Percentiles rank a stretch among this genome's conserved stretches.
Evolutionary conservation across 2,329 filamentous ascomycete genomes (phyloP).

Genomic region (Curvularia verruculosa): DNA sequence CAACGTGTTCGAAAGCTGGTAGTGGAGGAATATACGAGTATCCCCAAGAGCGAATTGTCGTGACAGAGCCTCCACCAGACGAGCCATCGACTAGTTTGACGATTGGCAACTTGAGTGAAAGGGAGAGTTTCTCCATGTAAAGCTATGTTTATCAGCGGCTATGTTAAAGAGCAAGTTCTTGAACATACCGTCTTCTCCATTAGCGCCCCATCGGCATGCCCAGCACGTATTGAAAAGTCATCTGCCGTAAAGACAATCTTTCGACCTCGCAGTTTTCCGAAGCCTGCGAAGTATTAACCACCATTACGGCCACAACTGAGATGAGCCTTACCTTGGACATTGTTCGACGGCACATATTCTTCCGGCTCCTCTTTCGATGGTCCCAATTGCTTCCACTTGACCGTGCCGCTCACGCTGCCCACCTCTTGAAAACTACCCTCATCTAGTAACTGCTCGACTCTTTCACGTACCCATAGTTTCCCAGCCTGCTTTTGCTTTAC

Average conservation of each 20-base stretch:
- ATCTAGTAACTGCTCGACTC: conserved; percentile 65
- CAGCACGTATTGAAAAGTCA: conserved; percentile 67
- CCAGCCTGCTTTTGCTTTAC: conserved; percentile 67
- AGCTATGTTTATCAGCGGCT: conserved; percentile 44
- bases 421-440: conserved; percentile 63
- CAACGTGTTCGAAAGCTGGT: conserved; percentile 58
- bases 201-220: conserved; percentile 67
- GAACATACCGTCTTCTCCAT: conserved; percentile 59
- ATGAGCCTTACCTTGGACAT: conserved; percentile 58
- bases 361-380: conserved; percentile 55
- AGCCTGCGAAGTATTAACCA: conserved; percentile 38
- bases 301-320: neutral
- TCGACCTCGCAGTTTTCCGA: conserved; percentile 60
- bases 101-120: conserved; percentile 64
- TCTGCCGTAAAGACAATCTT: conserved; percentile 67
- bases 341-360: conserved; percentile 65
- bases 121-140: conserved; percentile 66
- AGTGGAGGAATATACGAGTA: conserved; percentile 67
- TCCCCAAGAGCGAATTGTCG: conserved; percentile 61
- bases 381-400: conserved; percentile 61
- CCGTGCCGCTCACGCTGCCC: conserved; percentile 65
- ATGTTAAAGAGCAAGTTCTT: neutral
- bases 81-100: conserved; percentile 69
- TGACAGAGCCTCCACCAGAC: conserved; percentile 67
- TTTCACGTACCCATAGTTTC: conserved; percentile 69